Conservation (phyloP, 108 stramenopile genomes). For the Epipyxis sp. region DNA sequence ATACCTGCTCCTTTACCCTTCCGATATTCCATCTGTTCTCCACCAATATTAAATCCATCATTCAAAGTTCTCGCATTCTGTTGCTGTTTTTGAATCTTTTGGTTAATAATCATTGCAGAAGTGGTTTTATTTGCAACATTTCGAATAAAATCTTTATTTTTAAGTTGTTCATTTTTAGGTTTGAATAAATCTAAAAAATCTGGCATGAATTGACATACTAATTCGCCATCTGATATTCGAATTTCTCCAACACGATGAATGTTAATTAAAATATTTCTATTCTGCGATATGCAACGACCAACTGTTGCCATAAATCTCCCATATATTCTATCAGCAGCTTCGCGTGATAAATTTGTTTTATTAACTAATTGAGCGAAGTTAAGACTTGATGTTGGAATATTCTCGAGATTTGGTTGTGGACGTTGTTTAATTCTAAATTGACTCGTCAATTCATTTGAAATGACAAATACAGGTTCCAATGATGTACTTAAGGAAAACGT, state of each 20-base stretch:
- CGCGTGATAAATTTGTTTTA: not conserved
- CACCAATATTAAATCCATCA: not conserved
- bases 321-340: constrained; percentile 26
- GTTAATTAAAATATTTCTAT: not conserved
- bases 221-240: not conserved
- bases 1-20: not conserved
- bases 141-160: not conserved
- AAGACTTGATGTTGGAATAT: not conserved
- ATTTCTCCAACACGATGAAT: constrained; percentile 34
- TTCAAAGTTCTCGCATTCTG: not conserved
- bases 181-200: constrained; percentile 11
- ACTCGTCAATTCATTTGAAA: not conserved
- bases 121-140: not conserved
- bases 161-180: not conserved
- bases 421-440: constrained; percentile 14
- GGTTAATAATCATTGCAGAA: not conserved
- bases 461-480: constrained; percentile 5
- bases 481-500: not conserved
- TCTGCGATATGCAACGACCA: not conserved
- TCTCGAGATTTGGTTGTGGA: not conserved
- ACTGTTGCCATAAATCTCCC: not conserved
- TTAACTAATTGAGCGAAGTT: not conserved
- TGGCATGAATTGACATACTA: not conserved
- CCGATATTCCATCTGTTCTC: not conserved
- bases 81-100: not conserved